Evolutionary conservation across 2,329 filamentous ascomycete genomes (phyloP), one percentile per base, ranked within the genome.

Genomic region (Alternaria conjuncta): DNA sequence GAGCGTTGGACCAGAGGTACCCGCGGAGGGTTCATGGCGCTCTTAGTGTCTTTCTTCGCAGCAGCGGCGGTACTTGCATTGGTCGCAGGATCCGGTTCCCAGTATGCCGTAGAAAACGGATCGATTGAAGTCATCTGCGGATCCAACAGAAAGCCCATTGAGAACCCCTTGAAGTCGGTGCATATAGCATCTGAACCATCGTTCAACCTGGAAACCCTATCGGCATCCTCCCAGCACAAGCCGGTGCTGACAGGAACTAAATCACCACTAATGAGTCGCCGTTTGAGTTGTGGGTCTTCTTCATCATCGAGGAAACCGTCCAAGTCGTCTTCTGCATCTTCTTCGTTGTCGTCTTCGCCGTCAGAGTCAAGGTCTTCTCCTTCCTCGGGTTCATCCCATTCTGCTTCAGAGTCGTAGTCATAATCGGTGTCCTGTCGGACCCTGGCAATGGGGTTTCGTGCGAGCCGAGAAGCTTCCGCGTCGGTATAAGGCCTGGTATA

Each of bases 281-380:
- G 82, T 83, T 87, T 86, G 78, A 84, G 67, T 80, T 83, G 76
- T 80, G 82, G 63, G 82, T 86, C 74, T 79, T 96, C 92, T 57
- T 96, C 92, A 6, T 92, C 92, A 70, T 97, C 94, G 2, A 97
- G 84, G 74, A 97, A 97, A 18, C 89, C 94, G 5, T 93, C 92
- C 89, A 97, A 91, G 63, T 96, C 94, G 66, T 92, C 91, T 15
- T 92, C 91, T n/a, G 89, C 90, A 11, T 92, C 86, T 54, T 91
- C 89, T 25, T 91, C 90, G 10, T 90, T 87, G 55, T 88, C 86
- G 6, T 91, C 89, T 60, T 90, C 89, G 28, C 87, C 88, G 62
- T 90, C 89, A 4, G 87, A 88, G 53, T 86, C 82, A 3, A 91
- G 79, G 61, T 92, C 89, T 71, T 91, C 90, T 36, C 87, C 87